A percentile compares a stretch with the other conserved stretches of the same genome.
These are phyloP conservation scores for Casuarina glauca DNA, from an alignment of 306 rosid genomes.

Conservation along the genomic window DNA sequence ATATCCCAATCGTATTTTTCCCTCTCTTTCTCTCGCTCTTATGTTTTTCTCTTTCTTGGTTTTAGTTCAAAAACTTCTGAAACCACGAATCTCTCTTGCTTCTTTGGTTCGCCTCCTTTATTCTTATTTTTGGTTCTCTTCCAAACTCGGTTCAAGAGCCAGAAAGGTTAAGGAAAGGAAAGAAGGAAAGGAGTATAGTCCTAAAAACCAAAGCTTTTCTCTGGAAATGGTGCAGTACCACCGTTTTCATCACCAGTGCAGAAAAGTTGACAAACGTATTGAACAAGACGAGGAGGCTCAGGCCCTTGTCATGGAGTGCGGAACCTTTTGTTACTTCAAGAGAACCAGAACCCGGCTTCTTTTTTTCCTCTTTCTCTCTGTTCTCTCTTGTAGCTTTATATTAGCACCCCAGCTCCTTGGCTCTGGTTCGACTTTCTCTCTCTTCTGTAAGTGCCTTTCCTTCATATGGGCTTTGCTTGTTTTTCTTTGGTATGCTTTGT, in stretches of 20 bases:
- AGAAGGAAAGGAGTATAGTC: background rate
- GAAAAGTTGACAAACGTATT: constrained; percentile 31
- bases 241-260: constrained; percentile 45
- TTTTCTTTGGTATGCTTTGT: background rate
- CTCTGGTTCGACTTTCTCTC: constrained; percentile 35
- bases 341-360: constrained; percentile 62
- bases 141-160: background rate
- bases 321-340: constrained; percentile 38
- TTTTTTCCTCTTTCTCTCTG: constrained; percentile 51
- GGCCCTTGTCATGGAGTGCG: constrained; percentile 41
- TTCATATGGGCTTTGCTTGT: background rate
- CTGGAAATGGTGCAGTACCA: constrained; percentile 56
- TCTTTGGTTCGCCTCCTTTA: background rate
- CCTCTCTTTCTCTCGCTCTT: background rate
- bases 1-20: background rate
- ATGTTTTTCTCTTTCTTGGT: background rate
- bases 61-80: background rate
- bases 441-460: constrained; percentile 43
- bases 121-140: background rate
- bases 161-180: background rate
- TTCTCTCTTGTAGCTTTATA: constrained; percentile 57
- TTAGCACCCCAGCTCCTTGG: constrained; percentile 55
- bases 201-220: constrained; percentile 21
- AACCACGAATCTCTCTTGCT: background rate
- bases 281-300: constrained; percentile 55